Percentiles rank a stretch among this genome's conserved stretches.
Evolutionary conservation across 208 protist species (phyloP).

Genomic region (Acanthamoeba triangularis): DNA sequence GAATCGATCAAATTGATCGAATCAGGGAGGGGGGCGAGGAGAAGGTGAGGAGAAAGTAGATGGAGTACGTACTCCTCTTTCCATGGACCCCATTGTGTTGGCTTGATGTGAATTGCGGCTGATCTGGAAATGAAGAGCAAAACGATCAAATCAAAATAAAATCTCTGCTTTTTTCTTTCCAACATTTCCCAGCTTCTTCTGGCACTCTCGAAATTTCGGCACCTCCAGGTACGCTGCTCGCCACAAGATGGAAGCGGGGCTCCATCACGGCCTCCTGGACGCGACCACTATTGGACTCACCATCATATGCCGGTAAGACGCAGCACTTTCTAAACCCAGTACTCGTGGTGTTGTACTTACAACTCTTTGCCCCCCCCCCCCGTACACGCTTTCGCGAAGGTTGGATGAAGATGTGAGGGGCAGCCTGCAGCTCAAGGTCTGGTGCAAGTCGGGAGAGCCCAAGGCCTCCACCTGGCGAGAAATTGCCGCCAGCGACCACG

Average conservation of each 20-base stretch:
- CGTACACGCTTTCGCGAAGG: too few species aligned
- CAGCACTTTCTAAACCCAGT: too few species aligned
- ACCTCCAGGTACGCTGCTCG: too few species aligned
- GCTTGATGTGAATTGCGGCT: background rate
- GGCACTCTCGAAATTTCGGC: background rate
- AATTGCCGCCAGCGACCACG: background rate
- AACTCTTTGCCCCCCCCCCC: background rate
- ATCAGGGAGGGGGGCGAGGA: background rate
- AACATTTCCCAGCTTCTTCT: background rate
- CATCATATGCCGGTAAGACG: background rate
- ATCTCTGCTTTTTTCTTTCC: background rate
- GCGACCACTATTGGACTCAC: background rate
- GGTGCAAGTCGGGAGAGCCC: background rate
- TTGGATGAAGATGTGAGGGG: background rate
- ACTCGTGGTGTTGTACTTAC: background rate
- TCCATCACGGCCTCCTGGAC: background rate
- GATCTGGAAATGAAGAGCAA: too few species aligned
- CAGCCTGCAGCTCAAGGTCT: background rate
- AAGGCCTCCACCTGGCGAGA: background rate
- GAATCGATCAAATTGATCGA: background rate
- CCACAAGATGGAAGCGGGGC: too few species aligned
- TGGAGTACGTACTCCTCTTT: conserved; percentile 56
- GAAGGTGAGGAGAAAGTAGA: background rate
- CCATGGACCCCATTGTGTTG: conserved; percentile 73
- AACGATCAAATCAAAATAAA: too few species aligned